Evolutionary conservation across 345 rosid genomes (phyloP), one percentile per base, ranked within the genome.

Genomic region (Ailanthus altissimus): DNA sequence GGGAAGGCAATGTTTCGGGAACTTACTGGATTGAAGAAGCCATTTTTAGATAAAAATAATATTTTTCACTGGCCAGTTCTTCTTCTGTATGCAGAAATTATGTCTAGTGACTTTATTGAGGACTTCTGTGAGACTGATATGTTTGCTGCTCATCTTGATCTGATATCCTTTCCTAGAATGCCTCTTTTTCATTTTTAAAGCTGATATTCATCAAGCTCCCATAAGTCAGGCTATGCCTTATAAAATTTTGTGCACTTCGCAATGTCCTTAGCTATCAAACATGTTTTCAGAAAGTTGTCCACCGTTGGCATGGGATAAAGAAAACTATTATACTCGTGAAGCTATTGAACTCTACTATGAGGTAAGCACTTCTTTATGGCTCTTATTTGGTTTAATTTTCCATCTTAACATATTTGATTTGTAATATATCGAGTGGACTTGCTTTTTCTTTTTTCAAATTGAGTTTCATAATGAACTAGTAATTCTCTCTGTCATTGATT

Each of bases 61-160:
- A 90, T 92, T 79, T 87, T 95, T 54, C 98, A 93, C 80, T 95
- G 98, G 98, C 96, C 97, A 50, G 92, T 92, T 81, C 82, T 95
- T 82, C 88, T 93, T 81, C 85, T 95, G 68, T 95, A 93, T 72
- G 92, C 94, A 32, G 99, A 95, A 82, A 92, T 88, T 77, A 92
- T 95, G 94, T 88, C 96, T 68, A 92, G 96, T 75, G 98, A 95
- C 84, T 92, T 95, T 70, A 86, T 95, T 7, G 96, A 95, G 85
- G 94, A 89, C 81, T 95, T 93, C 84, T 89, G 91, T 46, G 98
- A 95, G 80, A 92, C 87, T 0, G 98, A 95, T 85, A 83, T 88
- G 91, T 86, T 95, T 84, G 82, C 93, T 16, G 80, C 85, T 25
- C 97, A 95, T 87, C 94, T 95, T 74, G 97, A 93, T 78, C 80